phyloP scores from a whole-genome alignment of 768 basidiomycete species.

The Phanerochaete sordida region DNA sequence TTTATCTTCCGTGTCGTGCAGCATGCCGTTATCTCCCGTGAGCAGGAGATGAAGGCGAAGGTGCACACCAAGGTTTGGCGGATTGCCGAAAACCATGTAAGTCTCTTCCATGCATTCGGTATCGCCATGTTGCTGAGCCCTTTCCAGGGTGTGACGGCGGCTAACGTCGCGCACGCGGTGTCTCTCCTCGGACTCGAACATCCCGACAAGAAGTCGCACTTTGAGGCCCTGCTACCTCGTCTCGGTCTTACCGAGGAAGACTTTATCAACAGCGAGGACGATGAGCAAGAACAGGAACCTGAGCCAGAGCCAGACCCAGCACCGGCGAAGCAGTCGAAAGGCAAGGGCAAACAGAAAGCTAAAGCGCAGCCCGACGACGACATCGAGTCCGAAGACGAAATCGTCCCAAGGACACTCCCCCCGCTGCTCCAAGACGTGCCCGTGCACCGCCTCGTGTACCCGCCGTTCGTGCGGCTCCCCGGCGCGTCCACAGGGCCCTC shows the following conservation, averaged over 20 bases:
- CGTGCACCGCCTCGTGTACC: slow-evolving; percentile 29
- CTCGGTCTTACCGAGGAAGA: slow-evolving; percentile 13
- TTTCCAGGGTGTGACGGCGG: slow-evolving; percentile 35
- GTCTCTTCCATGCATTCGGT: not conserved
- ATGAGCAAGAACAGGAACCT: too few species aligned
- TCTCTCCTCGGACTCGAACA: slow-evolving; percentile 40
- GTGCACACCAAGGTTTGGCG: slow-evolving; percentile 59
- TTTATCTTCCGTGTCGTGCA: slow-evolving; percentile 53
- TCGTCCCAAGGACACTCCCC: not conserved
- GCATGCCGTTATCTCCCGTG: slow-evolving; percentile 49
- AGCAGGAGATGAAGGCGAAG: slow-evolving; percentile 58
- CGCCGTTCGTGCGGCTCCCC: slow-evolving; percentile 35
- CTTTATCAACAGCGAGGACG: slow-evolving; percentile 3
- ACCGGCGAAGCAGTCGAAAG: slow-evolving; percentile 2
- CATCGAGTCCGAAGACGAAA: slow-evolving; percentile 18
- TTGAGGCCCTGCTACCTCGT: slow-evolving; percentile 30
- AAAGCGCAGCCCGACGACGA: not conserved
- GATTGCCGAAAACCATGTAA: slow-evolving; percentile 38
- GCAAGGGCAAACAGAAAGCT: not conserved
- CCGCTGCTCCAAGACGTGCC: slow-evolving; percentile 15
- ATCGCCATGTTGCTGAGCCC: not conserved
- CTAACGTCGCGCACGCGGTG: slow-evolving; percentile 47
- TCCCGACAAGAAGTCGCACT: slow-evolving; percentile 37
- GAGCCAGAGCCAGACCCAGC: too few species aligned
- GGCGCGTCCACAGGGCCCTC: slow-evolving; percentile 16